Conservation (phyloP, 768 basidiomycete species). For the Naganishia kalamii region DNA sequence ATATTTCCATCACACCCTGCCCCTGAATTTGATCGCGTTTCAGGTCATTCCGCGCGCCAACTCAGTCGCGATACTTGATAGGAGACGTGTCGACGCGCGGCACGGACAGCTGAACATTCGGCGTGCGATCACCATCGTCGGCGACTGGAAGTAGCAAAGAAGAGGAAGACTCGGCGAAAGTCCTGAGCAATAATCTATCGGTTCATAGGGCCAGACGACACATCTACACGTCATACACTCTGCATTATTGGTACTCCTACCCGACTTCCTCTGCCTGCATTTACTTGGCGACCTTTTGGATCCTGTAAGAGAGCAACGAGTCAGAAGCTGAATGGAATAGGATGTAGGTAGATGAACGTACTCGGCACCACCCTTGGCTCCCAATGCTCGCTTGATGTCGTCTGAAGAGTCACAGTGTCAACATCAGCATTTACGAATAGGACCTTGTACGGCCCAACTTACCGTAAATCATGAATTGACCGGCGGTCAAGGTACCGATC, state of each 20-base stretch:
- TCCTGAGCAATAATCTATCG: constrained; percentile 1
- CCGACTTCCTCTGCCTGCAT: neutral
- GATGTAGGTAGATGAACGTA: constrained; percentile 21
- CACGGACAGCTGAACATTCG: no score
- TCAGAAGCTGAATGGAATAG: no score
- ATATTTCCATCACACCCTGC: neutral
- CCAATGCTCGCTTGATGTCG: constrained; percentile 42
- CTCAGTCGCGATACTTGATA: constrained; percentile 17
- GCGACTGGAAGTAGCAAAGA: neutral
- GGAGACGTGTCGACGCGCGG: no score
- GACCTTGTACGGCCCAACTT: constrained; percentile 24
- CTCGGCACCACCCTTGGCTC: constrained; percentile 46
- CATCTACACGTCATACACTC: neutral
- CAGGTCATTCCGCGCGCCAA: neutral
- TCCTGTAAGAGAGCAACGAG: neutral
- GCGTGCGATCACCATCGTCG: no score
- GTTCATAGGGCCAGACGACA: neutral
- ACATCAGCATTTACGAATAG: no score
- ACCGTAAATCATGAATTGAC: constrained; percentile 48
- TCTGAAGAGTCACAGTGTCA: constrained; percentile 5
- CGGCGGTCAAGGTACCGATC: constrained; percentile 50
- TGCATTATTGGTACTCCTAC: neutral
- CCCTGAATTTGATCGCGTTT: neutral
- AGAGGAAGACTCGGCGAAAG: neutral
- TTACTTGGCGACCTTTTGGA: constrained; percentile 25